Base-by-base conservation (phyloP, 805 yeast species). In the Cyberlindnera veronae region DNA sequence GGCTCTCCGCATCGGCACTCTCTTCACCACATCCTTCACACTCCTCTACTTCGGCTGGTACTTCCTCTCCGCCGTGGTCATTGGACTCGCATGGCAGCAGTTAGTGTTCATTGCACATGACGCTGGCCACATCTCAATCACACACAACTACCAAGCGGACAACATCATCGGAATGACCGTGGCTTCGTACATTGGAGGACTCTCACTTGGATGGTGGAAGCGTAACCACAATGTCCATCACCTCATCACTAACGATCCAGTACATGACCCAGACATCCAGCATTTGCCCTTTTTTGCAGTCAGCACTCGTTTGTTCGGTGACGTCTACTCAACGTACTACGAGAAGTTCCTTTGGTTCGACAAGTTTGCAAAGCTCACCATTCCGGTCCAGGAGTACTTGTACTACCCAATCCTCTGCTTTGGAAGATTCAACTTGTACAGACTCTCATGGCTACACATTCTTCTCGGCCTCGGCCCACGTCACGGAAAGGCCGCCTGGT, bases 171-270 rank as follows among this genome's bases (percentile, higher is more conserved):
- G 95, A 1, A 76, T 81, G 60, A 36, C 77, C 2, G 68, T 88
- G 36, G 95, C 95, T 1, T 78, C 85, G 46, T 88, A 72, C 68
- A 62, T 79, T 37, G 96, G 96, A n/a, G 96, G 96, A 0, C 68
- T 88, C 30, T 84, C 95, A 33, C 57, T 87, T 16, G 95, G 95
- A 2, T 88, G 96, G 96, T 88, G 96, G 96, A 89, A 88, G 53
- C 71, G 90, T 38, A 88, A 85, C 61, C 96, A 88, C 63, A 88
- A 88, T 58, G 95, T 88, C n/a, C 96, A 88, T 62, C 96, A 88
- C 59, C 64, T 88, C 37, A 73, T 88, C 39, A 84, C 96, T n/a
- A 88, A 88, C 61, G 95, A 88, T 57, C 96, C 96, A 0, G 83
- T 84, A 2, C 95, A 89, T 57, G 96, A 88, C 55, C 96, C 96